Evolutionary conservation across 306 rosid species (phyloP).

Genomic region (Echinosophora koreensis): DNA sequence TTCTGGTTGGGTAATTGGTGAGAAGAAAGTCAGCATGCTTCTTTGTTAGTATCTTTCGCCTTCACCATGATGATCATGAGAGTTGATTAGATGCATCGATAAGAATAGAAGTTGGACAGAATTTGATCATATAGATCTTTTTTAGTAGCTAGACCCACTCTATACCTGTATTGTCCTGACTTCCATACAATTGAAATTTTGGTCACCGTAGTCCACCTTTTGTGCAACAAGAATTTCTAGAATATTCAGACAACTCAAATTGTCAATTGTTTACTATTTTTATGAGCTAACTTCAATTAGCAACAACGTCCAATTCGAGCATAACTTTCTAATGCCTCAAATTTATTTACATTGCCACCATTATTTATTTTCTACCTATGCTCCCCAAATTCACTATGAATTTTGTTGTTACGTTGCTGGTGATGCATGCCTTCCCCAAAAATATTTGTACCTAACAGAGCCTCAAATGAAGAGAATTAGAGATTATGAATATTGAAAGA

Average conservation of each 20-base stretch:
- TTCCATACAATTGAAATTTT: neutral
- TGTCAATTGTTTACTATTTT: neutral
- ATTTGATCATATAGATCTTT: no score
- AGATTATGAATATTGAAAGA: conserved; percentile 3
- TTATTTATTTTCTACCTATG: neutral
- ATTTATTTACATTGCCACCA: neutral
- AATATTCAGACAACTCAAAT: conserved; percentile 1
- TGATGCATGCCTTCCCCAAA: conserved; percentile 14
- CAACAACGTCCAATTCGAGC: neutral
- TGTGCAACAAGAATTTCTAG: neutral
- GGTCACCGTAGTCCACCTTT: neutral
- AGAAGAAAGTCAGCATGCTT: neutral
- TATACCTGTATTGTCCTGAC: neutral
- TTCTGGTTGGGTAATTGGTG: neutral
- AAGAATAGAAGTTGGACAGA: neutral
- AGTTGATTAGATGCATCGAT: neutral
- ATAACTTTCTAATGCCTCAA: conserved; percentile 15
- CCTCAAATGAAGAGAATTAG: conserved; percentile 27
- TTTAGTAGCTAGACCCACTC: no score
- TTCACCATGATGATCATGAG: conserved; percentile 1
- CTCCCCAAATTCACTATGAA: neutral
- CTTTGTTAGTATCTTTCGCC: neutral
- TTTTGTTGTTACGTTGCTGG: conserved; percentile 1
- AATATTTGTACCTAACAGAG: neutral
- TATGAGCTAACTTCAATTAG: conserved; percentile 3